Percentiles rank a stretch among this genome's conserved stretches.
These are phyloP conservation scores for Russula sp. DNA, from an alignment of 768 basidiomycete genomes.

Conservation along the genomic window DNA sequence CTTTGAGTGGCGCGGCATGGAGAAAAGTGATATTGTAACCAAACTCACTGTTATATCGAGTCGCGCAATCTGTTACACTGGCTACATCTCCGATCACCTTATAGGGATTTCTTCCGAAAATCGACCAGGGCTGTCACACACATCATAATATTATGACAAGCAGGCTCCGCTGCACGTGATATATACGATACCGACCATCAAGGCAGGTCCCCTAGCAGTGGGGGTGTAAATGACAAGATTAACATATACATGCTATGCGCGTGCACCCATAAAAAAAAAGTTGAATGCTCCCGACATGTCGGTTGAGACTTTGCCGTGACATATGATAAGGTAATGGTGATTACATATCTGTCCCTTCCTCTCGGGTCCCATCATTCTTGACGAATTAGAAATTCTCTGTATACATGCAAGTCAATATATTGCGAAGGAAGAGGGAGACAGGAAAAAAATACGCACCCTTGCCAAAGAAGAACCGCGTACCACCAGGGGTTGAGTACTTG, in stretches of 20 bases:
- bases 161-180: neutral
- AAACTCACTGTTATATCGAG: too few species aligned
- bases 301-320: neutral
- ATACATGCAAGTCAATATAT: neutral
- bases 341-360: neutral
- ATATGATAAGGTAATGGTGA: neutral
- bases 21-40: too few species aligned
- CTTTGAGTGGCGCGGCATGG: too few species aligned
- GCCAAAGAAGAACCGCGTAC: conserved; percentile 86
- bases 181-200: conserved; percentile 4
- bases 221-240: neutral
- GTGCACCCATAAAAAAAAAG: neutral
- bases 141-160: neutral
- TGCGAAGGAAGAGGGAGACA: neutral
- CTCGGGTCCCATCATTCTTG: neutral
- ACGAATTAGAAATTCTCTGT: conserved; percentile 14
- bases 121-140: neutral
- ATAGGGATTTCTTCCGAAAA: too few species aligned
- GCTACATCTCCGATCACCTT: too few species aligned
- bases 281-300: neutral
- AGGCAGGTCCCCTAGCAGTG: neutral
- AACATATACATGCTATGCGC: neutral
- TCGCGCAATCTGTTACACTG: too few species aligned
- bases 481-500: conserved; percentile 73
- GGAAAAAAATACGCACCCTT: conserved; percentile 48